phyloP scores from a whole-genome alignment of 495 filamentous ascomycete species.

The Podospora appendiculata region DNA sequence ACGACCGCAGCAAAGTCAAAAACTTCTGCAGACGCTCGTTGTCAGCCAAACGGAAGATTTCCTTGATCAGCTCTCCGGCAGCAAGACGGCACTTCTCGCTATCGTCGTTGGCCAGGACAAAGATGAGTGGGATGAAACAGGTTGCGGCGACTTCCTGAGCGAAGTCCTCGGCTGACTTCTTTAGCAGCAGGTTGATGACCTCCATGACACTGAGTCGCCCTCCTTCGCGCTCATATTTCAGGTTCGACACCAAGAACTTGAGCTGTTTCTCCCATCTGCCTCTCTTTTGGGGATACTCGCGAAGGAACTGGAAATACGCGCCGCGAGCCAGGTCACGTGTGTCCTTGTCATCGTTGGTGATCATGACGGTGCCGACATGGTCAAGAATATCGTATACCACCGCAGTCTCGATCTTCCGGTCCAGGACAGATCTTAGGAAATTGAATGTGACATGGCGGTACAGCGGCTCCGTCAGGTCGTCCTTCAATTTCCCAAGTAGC shows the following conservation, averaged over 20 bases:
- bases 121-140: slow-evolving; percentile 80
- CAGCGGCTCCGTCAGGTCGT: slow-evolving; percentile 89
- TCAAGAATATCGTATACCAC: slow-evolving; percentile 89
- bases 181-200: slow-evolving; percentile 70
- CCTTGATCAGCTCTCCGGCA: slow-evolving; percentile 69
- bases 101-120: slow-evolving; percentile 82
- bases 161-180: slow-evolving; percentile 71
- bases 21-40: slow-evolving; percentile 62
- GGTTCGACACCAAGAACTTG: slow-evolving; percentile 78
- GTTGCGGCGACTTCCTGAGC: slow-evolving; percentile 72
- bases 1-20: slow-evolving; percentile 59
- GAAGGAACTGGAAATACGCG: slow-evolving; percentile 86
- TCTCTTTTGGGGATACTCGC: slow-evolving; percentile 89
- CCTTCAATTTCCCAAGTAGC: slow-evolving; percentile 71
- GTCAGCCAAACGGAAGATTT: slow-evolving; percentile 73
- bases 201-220: slow-evolving; percentile 90
- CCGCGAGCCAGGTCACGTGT: slow-evolving; percentile 81
- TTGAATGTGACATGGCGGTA: slow-evolving; percentile 88
- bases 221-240: slow-evolving; percentile 81
- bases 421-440: slow-evolving; percentile 79
- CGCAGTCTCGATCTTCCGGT: slow-evolving; percentile 74
- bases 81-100: slow-evolving; percentile 77
- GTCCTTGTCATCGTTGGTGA: slow-evolving; percentile 82
- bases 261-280: slow-evolving; percentile 83
- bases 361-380: slow-evolving; percentile 84